Evolutionary conservation across 371 early-diverging fungal genomes (phyloP), one percentile per base, ranked within the genome.

Genomic region (Mortierella sp.): DNA sequence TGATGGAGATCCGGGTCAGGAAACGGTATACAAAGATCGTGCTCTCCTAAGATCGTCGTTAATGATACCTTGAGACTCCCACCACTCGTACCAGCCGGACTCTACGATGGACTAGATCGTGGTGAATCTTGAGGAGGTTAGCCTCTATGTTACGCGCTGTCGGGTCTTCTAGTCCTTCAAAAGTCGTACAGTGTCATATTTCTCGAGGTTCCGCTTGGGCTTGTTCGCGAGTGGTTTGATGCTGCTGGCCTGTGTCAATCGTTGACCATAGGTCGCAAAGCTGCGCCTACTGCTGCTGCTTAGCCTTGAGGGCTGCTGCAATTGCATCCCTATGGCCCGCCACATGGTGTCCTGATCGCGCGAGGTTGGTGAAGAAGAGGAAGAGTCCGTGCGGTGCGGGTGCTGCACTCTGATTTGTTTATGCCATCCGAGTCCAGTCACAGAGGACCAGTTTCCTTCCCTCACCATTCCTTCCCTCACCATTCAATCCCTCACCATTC

Each of bases 21-120:
- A n/a, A 17, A 44, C 6, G 19, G 44, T 19, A 44, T 19, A 17
- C 5, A 44, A 5, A 5, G 44, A 44, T 44, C 17, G 13, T 37
- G 13, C 25, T 21, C 68, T 71, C 44, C 44, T 13, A 17, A n/a
- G 19, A 44, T 13, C 6, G n/a, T 19, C n/a, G 19, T 17, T 17
- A 44, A 44, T 25, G 19, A 25, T 48, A 54, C 91, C 89, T 76
- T 86, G 83, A 0, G 77, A 54, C 46, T 87, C 82, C 91, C 91
- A 90, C 87, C 88, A 90, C 27, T 87, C 86, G 53, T 89, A 90
- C 91, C 89, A 89, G 7, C 88, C 91, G 46, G 83, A 76, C 59
- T 90, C 91, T 6, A 90, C 88, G 13, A 66, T 29, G 10, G 73
- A 61, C 83, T 82, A 63, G 8, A 47, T 24, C 4, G 47, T 8